Percentiles rank a stretch among this genome's conserved stretches.
Conservation (phyloP, 140 eudicot genomes). For the Anethum foeniculum region DNA sequence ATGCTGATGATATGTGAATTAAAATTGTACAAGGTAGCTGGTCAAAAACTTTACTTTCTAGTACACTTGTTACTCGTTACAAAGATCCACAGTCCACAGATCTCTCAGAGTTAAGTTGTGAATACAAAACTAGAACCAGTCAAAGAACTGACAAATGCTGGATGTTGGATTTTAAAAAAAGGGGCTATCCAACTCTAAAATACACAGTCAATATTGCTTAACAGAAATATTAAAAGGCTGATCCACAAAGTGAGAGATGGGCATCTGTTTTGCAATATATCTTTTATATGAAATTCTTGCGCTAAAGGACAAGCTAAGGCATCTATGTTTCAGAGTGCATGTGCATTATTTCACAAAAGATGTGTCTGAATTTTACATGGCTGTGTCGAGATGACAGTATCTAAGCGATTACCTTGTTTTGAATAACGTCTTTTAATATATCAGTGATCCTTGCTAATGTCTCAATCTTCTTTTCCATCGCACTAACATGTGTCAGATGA, state of each 20-base stretch:
- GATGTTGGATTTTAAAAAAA: not conserved
- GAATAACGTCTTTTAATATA: slow-evolving; percentile 59
- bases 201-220: not conserved
- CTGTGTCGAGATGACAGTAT: not conserved
- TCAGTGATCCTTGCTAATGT: slow-evolving; percentile 21
- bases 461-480: slow-evolving; percentile 37
- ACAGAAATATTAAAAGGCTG: not conserved
- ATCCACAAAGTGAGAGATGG: not conserved
- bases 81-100: not conserved
- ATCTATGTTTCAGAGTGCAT: not conserved
- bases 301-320: not conserved
- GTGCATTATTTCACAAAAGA: not conserved
- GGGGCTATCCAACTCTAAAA: not conserved
- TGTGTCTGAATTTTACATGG: not conserved
- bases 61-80: not conserved
- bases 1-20: not conserved
- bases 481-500: slow-evolving; percentile 29
- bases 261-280: not conserved
- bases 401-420: slow-evolving; percentile 61
- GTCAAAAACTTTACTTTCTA: not conserved
- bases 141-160: not conserved
- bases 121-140: not conserved
- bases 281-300: not conserved
- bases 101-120: not conserved
- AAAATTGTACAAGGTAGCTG: not conserved